Evolutionary conservation across 164 flowering plant species (phyloP).

Genomic region (Magnolia changhungtana): DNA sequence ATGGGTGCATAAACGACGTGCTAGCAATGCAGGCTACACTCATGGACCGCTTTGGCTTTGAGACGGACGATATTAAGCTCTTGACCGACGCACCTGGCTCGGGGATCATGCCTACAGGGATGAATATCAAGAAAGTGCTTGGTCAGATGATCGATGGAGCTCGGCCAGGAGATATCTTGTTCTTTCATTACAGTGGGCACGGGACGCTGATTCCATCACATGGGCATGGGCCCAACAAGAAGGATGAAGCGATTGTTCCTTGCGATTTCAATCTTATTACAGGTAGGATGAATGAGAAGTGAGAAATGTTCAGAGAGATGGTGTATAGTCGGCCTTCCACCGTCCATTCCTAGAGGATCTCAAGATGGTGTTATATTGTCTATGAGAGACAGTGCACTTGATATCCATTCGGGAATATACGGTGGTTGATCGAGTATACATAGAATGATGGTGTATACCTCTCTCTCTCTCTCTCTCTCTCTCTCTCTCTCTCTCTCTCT

Average conservation of each 20-base stretch:
- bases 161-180: conserved; percentile 54
- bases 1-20: conserved; percentile 82
- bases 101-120: conserved; percentile 53
- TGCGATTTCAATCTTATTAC: conserved; percentile 79
- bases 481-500: too few species aligned
- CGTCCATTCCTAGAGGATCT: too few species aligned
- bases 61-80: conserved; percentile 35
- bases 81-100: conserved; percentile 51
- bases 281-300: conserved; percentile 24
- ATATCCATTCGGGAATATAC: too few species aligned
- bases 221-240: conserved; percentile 23
- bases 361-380: too few species aligned
- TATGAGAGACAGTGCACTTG: too few species aligned
- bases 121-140: conserved; percentile 52
- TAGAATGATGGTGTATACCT: too few species aligned
- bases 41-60: conserved; percentile 46
- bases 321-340: too few species aligned
- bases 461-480: too few species aligned
- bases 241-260: conserved; percentile 79
- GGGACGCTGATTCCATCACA: conserved; percentile 54
- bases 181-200: conserved; percentile 79
- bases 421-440: too few species aligned
- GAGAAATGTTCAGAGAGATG: too few species aligned
- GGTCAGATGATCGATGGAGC: conserved; percentile 47
- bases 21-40: conserved; percentile 43